A percentile compares a stretch with the other conserved stretches of the same genome.
phyloP scores from a whole-genome alignment of 1,284 basidiomycete genomes.

The Anthracocystis panici-leucophaei region DNA sequence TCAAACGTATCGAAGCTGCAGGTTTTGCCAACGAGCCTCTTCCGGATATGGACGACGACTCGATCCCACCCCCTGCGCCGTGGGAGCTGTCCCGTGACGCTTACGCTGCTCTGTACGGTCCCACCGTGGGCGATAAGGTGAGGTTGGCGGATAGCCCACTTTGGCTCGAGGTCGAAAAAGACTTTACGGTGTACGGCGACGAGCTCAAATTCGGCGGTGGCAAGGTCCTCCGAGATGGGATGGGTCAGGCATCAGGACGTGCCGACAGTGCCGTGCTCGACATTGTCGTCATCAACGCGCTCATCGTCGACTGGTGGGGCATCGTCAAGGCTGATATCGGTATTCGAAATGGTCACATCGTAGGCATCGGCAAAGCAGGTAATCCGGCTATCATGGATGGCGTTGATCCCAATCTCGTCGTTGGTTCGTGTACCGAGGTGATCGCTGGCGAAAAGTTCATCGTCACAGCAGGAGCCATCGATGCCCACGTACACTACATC shows the following conservation, averaged over 20 bases:
- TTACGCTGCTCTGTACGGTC: slow-evolving; percentile 74
- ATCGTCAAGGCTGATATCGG: slow-evolving; percentile 99
- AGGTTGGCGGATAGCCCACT: slow-evolving; percentile 88
- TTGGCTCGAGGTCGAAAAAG: slow-evolving; percentile 92
- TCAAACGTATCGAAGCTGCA: slow-evolving; percentile 41
- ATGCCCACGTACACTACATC: slow-evolving; percentile 85
- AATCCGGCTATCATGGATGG: slow-evolving; percentile 93
- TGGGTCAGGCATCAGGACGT: slow-evolving; percentile 85
- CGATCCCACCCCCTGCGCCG: slow-evolving; percentile 28
- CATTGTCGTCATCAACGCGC: slow-evolving; percentile 91
- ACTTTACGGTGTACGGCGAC: slow-evolving; percentile 86
- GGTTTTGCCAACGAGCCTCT: slow-evolving; percentile 54
- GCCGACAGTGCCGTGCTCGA: slow-evolving; percentile 81
- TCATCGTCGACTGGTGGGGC: slow-evolving; percentile 93
- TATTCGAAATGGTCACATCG: slow-evolving; percentile 84
- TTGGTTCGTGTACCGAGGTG: slow-evolving; percentile 72
- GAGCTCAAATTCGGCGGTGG: slow-evolving; percentile 95
- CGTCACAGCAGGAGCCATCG: slow-evolving; percentile 91
- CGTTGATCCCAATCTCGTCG: slow-evolving; percentile 78
- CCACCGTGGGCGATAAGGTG: slow-evolving; percentile 89
- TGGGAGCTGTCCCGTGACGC: slow-evolving; percentile 55
- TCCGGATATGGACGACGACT: slow-evolving; percentile 24
- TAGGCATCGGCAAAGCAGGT: slow-evolving; percentile 93
- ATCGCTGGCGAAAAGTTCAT: slow-evolving; percentile 95
- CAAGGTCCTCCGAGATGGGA: slow-evolving; percentile 67